These are phyloP conservation scores for Chlorella sorokiniana DNA, from an alignment of 139 green algal genomes.

Conservation along the genomic window DNA sequence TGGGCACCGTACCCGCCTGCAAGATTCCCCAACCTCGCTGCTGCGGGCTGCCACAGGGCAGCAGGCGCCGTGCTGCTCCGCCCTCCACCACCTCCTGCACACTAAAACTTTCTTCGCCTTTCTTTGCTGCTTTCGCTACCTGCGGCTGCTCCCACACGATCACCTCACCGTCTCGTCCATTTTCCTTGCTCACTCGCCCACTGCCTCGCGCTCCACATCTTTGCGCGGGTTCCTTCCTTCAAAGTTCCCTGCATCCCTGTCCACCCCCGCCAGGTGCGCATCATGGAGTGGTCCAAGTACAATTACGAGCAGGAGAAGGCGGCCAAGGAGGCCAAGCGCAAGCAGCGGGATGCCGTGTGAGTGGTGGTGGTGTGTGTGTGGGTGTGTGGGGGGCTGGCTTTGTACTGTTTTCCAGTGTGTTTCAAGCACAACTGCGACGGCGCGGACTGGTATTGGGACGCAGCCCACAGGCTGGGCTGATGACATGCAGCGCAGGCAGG, in stretches of 20 bases:
- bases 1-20: too few relatives aligned
- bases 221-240: neutral
- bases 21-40: neutral
- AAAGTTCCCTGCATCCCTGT: neutral
- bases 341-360: constrained; percentile 58
- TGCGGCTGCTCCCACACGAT: too few relatives aligned
- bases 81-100: too few relatives aligned
- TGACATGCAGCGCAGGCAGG: neutral
- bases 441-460: too few relatives aligned
- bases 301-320: constrained; percentile 80
- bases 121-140: neutral
- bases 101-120: too few relatives aligned
- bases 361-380: neutral
- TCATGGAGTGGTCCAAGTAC: constrained; percentile 77
- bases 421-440: neutral
- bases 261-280: constrained; percentile 16
- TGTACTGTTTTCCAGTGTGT: neutral
- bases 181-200: too few relatives aligned
- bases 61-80: too few relatives aligned
- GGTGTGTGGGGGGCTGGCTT: neutral
- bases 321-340: constrained; percentile 68
- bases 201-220: neutral
- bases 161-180: too few relatives aligned
- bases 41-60: neutral
- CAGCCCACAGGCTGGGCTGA: too few relatives aligned